Base-by-base conservation (phyloP, 2,329 filamentous ascomycete genomes). In the Fusarium haematococcum region DNA sequence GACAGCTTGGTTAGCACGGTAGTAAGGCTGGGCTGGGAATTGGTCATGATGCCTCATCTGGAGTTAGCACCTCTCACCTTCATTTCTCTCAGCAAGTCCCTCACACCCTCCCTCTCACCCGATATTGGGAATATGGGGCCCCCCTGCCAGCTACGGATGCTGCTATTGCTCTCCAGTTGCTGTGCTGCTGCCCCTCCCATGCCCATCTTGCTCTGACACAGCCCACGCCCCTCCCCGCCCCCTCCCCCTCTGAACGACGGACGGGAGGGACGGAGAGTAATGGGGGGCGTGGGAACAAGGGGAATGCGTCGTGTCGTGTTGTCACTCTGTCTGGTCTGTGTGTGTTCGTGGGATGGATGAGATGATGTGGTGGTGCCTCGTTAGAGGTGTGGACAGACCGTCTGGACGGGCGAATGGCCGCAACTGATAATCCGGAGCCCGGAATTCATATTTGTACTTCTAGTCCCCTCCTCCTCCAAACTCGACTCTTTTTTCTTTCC, bases 401-500 rank as follows among this genome's bases (percentile, higher is more conserved):
- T 37, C 35, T 18, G 50, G 52, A 60, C 60, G 69, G 69, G 45
- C 58, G 58, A 48, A 62, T 56, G 39, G 32, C 56, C 65, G 67
- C 63, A 59, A 41, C 64, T 73, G 57, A 75, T 74, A 76, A 76
- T 72, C 74, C 74, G 69, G 61, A 67, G 64, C 56, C 70, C 71
- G 60, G 61, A 69, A 57, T 64, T 74, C 67, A 73, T 75, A 75
- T 75, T 74, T 73, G 57, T 78, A 75, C 64, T 76, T 72, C 54
- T 71, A 73, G 75, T 75, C 69, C 70, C 68, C 71, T 69, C 66
- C 62, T 61, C 48, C 70, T 68, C 64, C 57, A 45, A 58, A 27
- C 37, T 60, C 41, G 43, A 37, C 50, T 64, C 70, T 54, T 58
- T 61, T 63, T 62, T 71, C 57, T 63, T 65, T 64, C 56, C 66